A percentile compares a stretch with the other conserved stretches of the same genome.
Evolutionary conservation across 768 basidiomycete species (phyloP).

Genomic region (Sutorius australiensis): DNA sequence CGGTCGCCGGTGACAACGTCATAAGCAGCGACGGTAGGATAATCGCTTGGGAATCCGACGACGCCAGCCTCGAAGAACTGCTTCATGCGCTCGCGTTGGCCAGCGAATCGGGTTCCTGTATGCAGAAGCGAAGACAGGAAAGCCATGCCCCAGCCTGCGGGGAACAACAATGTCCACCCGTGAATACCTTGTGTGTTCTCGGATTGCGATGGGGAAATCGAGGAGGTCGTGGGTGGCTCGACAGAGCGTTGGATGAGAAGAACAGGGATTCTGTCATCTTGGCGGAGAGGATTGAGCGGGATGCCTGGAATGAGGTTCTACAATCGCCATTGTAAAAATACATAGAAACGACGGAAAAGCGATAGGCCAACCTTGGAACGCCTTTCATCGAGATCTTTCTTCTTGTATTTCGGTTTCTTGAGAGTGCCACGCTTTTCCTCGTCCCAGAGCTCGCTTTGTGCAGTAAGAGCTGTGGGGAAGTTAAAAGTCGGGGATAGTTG

Average conservation of each 20-base stretch:
- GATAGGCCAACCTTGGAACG: conserved; percentile 54
- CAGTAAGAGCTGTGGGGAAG: conserved; percentile 55
- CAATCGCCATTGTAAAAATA: not conserved
- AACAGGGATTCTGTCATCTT: conserved; percentile 83
- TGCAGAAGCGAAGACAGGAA: conserved; percentile 79
- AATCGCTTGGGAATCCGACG: conserved; percentile 79
- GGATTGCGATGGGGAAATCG: conserved; percentile 15
- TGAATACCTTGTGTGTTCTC: conserved; percentile 48
- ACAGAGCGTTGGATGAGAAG: conserved; percentile 79
- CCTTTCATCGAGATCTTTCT: conserved; percentile 83
- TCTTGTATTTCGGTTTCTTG: conserved; percentile 64
- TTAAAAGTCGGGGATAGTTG: conserved; percentile 29
- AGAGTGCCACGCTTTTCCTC: conserved; percentile 53
- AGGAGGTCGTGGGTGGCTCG: conserved; percentile 32
- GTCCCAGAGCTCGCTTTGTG: conserved; percentile 70
- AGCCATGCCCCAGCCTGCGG: conserved; percentile 87
- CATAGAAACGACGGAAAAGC: not conserved
- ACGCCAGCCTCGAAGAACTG: conserved; percentile 81
- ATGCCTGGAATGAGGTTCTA: conserved; percentile 81
- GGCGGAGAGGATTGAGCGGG: conserved; percentile 54
- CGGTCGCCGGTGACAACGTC: conserved; percentile 43
- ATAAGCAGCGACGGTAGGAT: conserved; percentile 56
- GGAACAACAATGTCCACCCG: conserved; percentile 86
- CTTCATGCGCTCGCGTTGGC: conserved; percentile 76
- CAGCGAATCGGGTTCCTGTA: conserved; percentile 82